Conservation (phyloP, 345 rosid genomes). For the Acer negundo region DNA sequence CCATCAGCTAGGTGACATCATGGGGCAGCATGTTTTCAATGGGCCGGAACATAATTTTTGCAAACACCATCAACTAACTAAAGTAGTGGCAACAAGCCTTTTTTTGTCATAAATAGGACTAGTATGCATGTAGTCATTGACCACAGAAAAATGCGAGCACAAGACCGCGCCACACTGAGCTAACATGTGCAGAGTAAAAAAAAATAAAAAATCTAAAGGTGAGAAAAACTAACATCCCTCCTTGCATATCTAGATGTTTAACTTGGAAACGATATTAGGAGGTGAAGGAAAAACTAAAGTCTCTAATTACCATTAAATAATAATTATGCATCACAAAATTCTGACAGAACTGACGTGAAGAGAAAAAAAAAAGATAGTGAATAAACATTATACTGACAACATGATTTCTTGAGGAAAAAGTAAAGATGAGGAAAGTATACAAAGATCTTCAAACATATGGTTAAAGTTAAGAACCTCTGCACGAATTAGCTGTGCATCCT, state of each 20-base stretch:
- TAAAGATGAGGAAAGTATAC: not conserved
- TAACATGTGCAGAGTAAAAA: not conserved
- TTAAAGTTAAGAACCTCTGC: constrained; percentile 61
- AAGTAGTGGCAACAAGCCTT: not conserved
- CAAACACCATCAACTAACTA: not conserved
- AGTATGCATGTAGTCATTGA: too few species aligned
- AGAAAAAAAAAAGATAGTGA: not conserved
- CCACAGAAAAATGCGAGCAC: too few species aligned
- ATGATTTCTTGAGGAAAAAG: not conserved
- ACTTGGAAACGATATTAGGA: not conserved
- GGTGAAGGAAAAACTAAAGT: not conserved
- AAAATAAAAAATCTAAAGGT: not conserved
- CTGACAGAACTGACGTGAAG: not conserved
- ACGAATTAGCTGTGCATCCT: constrained; percentile 70
- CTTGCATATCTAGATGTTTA: not conserved
- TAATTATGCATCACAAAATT: not conserved
- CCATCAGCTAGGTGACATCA: not conserved
- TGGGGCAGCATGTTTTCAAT: not conserved
- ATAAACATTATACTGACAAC: not conserved
- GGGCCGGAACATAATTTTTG: not conserved
- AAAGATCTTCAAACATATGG: constrained; percentile 11
- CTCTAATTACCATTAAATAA: not conserved
- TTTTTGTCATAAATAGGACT: too few species aligned
- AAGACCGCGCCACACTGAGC: too few species aligned
- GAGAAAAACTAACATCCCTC: not conserved